These are phyloP conservation scores for Pyrus hybrid DNA, from an alignment of 331 rosid genomes.

Conservation along the genomic window DNA sequence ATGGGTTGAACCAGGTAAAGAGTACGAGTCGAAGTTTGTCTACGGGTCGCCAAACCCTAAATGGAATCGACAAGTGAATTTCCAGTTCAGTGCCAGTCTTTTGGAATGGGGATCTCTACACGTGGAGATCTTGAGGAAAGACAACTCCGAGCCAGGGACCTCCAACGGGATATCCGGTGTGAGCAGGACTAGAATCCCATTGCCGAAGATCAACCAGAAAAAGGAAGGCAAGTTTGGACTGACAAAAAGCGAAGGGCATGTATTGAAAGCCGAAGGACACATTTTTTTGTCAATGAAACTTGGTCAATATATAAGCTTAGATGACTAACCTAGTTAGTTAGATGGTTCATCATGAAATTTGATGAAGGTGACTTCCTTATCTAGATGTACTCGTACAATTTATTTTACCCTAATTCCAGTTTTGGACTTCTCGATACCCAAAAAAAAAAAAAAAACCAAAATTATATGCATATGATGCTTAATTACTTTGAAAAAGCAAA, in stretches of 20 bases:
- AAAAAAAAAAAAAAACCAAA: no score
- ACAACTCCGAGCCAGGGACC: background rate
- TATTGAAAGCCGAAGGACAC: background rate
- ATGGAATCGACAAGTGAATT: background rate
- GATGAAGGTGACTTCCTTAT: no score
- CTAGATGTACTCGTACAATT: no score
- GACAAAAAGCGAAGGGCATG: background rate
- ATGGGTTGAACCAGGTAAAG: background rate
- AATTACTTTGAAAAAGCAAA: no score
- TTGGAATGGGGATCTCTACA: background rate
- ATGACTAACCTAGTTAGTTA: no score
- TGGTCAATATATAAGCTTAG: background rate
- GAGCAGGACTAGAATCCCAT: background rate
- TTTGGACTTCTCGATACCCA: no score
- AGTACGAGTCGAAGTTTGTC: background rate
- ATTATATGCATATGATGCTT: no score
- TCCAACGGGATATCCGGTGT: background rate
- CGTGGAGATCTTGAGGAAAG: background rate
- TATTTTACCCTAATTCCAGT: no score
- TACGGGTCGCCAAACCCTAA: background rate
- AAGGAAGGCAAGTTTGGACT: background rate
- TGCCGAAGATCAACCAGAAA: background rate
- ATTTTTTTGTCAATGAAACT: background rate
- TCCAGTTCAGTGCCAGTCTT: background rate
- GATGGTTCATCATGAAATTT: no score